Evolutionary conservation across 148 eudicot species (phyloP), one percentile per base, ranked within the genome.

Genomic region (Chenopodium berlandieri): DNA sequence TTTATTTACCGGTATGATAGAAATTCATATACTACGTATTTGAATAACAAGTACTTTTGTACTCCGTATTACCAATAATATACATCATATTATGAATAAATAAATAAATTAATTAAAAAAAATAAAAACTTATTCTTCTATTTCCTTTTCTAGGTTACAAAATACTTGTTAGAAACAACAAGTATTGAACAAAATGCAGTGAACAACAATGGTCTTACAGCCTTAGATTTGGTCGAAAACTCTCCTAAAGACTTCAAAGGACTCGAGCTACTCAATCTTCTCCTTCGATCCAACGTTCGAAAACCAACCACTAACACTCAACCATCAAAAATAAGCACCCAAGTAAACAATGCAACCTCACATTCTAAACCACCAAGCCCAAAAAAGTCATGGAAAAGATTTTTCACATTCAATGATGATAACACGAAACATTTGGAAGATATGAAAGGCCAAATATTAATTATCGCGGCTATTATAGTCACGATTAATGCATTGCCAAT

Each of bases 181-280:
- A 56, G 64, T 3, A 75, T 78, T 50, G 84, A 83, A 9, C 46
- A 14, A 10, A 82, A 78, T n/a, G 75, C 73, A 10, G 50, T 52
- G 79, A 88, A 86, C 62, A 71, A 77, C 31, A 88, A 80, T 32
- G 88, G 86, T 60, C 81, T 75, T 16, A 86, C 89, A 27, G 72
- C 83, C 37, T 70, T 88, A 73, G 81, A 88, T 30, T 50, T 88
- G 60, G 27, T 84, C 5, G 88, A 88, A 75, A 78, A 86, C 19
- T 84, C 84, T n/a, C 87, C 88, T 4, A 86, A 82, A 82, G 89
- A 86, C 81, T 4, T 84, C 4, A 80, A 84, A 80, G 19, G n/a
- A 70, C 85, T 88, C 30, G 79, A 88, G 37, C 47, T 86, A 79
- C 83, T 72, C 32, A 85, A 83, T 76, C 64, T 86, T 34, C 81